phyloP scores from a whole-genome alignment of 257 asterid genomes.

The Forsythia suspensa region DNA sequence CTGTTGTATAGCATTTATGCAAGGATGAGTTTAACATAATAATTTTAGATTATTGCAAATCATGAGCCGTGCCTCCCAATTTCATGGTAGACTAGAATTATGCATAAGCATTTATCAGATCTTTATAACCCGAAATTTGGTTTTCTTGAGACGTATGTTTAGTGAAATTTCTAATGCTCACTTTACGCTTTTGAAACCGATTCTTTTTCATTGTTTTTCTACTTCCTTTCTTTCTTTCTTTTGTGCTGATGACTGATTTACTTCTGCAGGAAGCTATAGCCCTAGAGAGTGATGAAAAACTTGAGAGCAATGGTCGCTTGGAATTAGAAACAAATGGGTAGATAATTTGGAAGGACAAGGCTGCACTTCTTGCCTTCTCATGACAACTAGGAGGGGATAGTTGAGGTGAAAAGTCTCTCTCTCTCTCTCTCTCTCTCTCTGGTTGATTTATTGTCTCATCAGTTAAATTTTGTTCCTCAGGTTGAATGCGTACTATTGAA shows the following conservation, averaged over 20 bases:
- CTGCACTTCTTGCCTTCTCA: constrained; percentile 17
- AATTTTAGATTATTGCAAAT: background rate
- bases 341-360: constrained; percentile 19
- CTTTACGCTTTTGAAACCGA: background rate
- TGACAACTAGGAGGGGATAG: constrained; percentile 21
- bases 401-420: constrained; percentile 19
- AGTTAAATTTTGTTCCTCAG: background rate
- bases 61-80: background rate
- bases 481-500: background rate
- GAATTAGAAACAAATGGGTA: constrained; percentile 24
- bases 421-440: constrained; percentile 3
- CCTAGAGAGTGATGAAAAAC: constrained; percentile 22
- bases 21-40: background rate
- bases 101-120: background rate
- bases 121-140: background rate
- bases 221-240: background rate
- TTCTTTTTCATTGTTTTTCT: background rate
- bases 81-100: background rate
- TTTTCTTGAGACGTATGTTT: background rate
- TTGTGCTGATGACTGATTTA: constrained; percentile 8
- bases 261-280: constrained; percentile 40
- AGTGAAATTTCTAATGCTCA: background rate
- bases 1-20: background rate
- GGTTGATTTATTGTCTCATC: background rate
- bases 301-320: constrained; percentile 30